Percentiles rank a stretch among this genome's conserved stretches.
Evolutionary conservation across 768 basidiomycete species (phyloP).

Genomic region (Arthromyces matolae): DNA sequence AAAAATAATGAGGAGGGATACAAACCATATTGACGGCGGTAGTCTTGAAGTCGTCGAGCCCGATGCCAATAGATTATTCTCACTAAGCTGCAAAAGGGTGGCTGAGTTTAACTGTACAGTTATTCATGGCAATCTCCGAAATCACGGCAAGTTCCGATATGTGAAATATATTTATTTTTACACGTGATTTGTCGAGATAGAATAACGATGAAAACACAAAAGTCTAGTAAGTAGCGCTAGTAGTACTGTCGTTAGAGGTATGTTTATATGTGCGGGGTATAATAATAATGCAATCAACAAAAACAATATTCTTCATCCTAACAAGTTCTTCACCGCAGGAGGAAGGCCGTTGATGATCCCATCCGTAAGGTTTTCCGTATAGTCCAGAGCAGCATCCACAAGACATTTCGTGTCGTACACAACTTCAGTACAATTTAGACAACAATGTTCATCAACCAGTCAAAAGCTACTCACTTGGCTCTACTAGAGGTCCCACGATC

Average conservation of each 20-base stretch:
- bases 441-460: neutral
- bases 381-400: slow-evolving; percentile 47
- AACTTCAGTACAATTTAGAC: slow-evolving; percentile 31
- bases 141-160: neutral
- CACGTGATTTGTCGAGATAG: too few species aligned
- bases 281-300: slow-evolving; percentile 10
- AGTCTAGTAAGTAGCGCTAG: slow-evolving; percentile 1
- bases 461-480: slow-evolving; percentile 44
- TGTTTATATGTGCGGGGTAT: slow-evolving; percentile 30
- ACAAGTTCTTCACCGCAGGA: slow-evolving; percentile 30
- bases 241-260: slow-evolving; percentile 19
- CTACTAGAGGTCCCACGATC: slow-evolving; percentile 46
- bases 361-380: slow-evolving; percentile 46
- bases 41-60: slow-evolving; percentile 40
- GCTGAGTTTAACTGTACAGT: slow-evolving; percentile 41
- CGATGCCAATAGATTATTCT: slow-evolving; percentile 28
- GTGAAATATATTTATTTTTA: too few species aligned
- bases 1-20: neutral
- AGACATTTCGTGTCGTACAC: slow-evolving; percentile 60
- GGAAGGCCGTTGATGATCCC: slow-evolving; percentile 39
- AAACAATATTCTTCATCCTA: slow-evolving; percentile 19
- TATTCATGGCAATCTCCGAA: slow-evolving; percentile 42
- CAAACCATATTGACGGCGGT: slow-evolving; percentile 19
- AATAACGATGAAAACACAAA: too few species aligned
- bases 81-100: slow-evolving; percentile 23